Evolutionary conservation across 2,329 filamentous ascomycete species (phyloP).

Genomic region (Ophiostoma montium): DNA sequence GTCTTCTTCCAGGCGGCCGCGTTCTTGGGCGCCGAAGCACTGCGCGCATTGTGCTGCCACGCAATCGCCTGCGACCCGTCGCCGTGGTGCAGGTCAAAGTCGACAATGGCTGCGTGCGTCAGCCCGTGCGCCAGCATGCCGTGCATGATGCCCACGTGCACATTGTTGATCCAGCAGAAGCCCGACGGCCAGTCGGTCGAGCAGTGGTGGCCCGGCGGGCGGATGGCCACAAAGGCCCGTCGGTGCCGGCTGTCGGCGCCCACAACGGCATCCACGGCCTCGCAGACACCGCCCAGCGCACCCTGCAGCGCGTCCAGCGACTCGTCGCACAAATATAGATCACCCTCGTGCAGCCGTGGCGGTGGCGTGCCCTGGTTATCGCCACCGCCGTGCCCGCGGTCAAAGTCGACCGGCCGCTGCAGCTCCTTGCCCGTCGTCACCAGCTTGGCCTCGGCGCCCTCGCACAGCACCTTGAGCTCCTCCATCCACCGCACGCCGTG

Average conservation of each 20-base stretch:
- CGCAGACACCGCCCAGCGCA: conserved; percentile 81
- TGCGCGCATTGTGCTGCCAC: conserved; percentile 62
- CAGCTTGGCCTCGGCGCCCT: conserved; percentile 62
- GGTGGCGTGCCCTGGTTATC: neutral
- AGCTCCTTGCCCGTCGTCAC: conserved; percentile 68
- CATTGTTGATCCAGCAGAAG: conserved; percentile 98
- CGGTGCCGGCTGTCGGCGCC: conserved; percentile 27
- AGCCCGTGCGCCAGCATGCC: conserved; percentile 70
- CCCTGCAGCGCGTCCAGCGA: conserved; percentile 82
- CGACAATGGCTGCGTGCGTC: conserved; percentile 86
- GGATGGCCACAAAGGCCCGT: conserved; percentile 80
- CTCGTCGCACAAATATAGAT: conserved; percentile 79
- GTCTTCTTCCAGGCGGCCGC: conserved; percentile 63
- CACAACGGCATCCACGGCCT: conserved; percentile 81
- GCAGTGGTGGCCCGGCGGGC: conserved; percentile 92
- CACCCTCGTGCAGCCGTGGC: conserved; percentile 47
- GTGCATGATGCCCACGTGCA: conserved; percentile 91
- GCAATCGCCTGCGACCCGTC: conserved; percentile 92
- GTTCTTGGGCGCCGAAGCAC: neutral
- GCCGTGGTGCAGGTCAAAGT: conserved; percentile 84
- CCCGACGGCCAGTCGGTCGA: conserved; percentile 80
- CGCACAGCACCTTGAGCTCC: conserved; percentile 74
- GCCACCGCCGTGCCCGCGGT: conserved; percentile 20
- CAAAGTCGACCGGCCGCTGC: conserved; percentile 46
- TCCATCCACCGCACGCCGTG: conserved; percentile 91